Evolutionary conservation across 2,329 filamentous ascomycete genomes (phyloP).

Genomic region (Talaromyces sp.): DNA sequence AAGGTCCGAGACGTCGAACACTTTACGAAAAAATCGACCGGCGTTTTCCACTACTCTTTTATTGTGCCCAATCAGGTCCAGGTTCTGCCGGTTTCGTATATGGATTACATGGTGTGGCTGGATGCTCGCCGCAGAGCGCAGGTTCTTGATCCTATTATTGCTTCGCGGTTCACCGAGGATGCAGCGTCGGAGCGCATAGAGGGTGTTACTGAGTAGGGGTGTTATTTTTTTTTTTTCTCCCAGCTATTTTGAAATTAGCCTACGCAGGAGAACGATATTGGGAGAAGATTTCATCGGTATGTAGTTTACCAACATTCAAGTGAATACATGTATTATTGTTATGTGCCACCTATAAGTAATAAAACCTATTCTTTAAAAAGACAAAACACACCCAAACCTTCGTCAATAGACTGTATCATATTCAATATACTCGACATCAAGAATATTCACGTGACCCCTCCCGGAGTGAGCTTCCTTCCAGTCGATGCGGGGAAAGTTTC

Average conservation of each 20-base stretch:
- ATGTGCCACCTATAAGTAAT: too few species aligned
- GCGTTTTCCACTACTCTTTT: slow-evolving; percentile 73
- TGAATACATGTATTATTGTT: too few species aligned
- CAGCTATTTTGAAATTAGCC: neutral
- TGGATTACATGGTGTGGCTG: slow-evolving; percentile 60
- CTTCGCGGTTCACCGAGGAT: slow-evolving; percentile 25
- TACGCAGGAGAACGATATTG: neutral
- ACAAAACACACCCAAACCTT: too few species aligned
- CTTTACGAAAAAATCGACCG: slow-evolving; percentile 60
- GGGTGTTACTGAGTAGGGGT: slow-evolving; percentile 32
- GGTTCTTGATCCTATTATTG: slow-evolving; percentile 42
- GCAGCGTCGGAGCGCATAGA: slow-evolving; percentile 14
- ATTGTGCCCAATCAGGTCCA: slow-evolving; percentile 58
- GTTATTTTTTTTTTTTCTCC: neutral
- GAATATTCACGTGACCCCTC: neutral
- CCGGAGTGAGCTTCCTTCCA: neutral
- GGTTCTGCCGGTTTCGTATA: slow-evolving; percentile 59
- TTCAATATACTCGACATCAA: neutral
- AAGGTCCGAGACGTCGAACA: slow-evolving; percentile 69
- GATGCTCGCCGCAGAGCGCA: slow-evolving; percentile 54
- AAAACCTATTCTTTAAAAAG: too few species aligned
- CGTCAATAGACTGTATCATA: too few species aligned
- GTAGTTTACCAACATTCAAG: too few species aligned
- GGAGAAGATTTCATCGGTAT: too few species aligned
- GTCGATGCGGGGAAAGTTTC: neutral